Evolutionary conservation across 106 monocot species (phyloP), one percentile per base, ranked within the genome.

Genomic region (Allium cepa): DNA sequence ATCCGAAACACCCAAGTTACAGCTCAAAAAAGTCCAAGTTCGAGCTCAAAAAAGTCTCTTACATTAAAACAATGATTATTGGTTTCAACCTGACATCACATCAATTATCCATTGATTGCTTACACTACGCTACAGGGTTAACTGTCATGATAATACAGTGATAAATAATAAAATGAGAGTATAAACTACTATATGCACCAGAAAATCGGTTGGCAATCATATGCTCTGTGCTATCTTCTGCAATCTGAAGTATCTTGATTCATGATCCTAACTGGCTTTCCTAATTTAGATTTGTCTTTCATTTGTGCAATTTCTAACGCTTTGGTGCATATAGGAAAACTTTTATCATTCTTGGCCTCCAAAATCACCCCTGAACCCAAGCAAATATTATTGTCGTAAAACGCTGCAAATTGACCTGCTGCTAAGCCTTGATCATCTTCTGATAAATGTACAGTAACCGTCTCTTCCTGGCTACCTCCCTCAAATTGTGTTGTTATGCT

Each of bases 361-460:
- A 90, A 63, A 63, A 97, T 92, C 13, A 97, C 79, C 63, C 92
- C 97, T 17, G 97, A 92, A 26, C 97, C 97, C 53, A 97, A 26
- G 77, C 97, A 97, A 26, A 64, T 63, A 11, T 84, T 73, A 55
- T 71, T 75, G 48, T 65, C 26, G 58, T 97, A 97, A 77, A 97
- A 97, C 3, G 97, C 97, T 49, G 97, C 69, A 79, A 87, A 92
- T 51, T 97, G 97, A 22, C 97, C 92, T 0, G 97, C 92, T 15
- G 97, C 97, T 76, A 97, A 85, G 26, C 97, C 97, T 65, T 97
- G 97, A 62, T 92, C 92, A 64, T 97, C 97, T 78, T 92, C 87
- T n/a, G 82, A 84, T 28, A 97, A 50, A 70, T 78, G 69, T n/a
- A 97, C 87, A 11, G 71, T 62, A 22, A 83, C 75, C 58, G 45